Percentiles rank a stretch among this genome's conserved stretches.
Evolutionary conservation across 2,329 filamentous ascomycete genomes (phyloP).

Genomic region (Coniella vitis): DNA sequence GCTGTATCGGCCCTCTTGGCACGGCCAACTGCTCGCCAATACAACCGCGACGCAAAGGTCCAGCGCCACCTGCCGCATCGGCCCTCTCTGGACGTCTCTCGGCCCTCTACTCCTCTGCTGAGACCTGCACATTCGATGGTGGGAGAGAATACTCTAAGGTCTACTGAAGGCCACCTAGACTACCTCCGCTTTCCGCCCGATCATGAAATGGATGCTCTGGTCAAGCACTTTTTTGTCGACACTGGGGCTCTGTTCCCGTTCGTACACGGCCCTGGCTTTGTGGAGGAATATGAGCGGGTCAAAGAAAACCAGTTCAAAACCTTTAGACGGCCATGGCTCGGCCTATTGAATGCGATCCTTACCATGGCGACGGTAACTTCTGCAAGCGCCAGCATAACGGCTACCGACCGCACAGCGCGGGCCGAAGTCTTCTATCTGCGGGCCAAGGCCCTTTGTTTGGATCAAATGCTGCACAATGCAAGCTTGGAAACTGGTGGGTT

Average conservation of each 20-base stretch:
- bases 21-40: not conserved
- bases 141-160: not conserved
- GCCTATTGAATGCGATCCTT: conserved; percentile 42
- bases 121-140: not conserved
- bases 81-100: conserved; percentile 13
- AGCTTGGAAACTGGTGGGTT: conserved; percentile 37
- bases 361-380: conserved; percentile 37
- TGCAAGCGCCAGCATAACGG: conserved; percentile 21
- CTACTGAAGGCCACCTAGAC: not conserved
- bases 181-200: conserved; percentile 12
- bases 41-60: not conserved
- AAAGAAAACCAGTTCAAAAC: conserved; percentile 21
- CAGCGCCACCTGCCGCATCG: conserved; percentile 1
- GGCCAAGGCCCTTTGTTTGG: conserved; percentile 36
- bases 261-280: conserved; percentile 17
- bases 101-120: conserved; percentile 3
- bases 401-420: conserved; percentile 29
- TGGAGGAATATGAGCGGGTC: conserved; percentile 15
- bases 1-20: conserved; percentile 14
- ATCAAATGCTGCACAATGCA: conserved; percentile 31
- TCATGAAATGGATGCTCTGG: conserved; percentile 12
- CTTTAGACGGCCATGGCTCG: conserved; percentile 42
- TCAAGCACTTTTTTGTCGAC: conserved; percentile 17
- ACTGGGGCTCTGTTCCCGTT: conserved; percentile 20
- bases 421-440: conserved; percentile 40